Base-by-base conservation (phyloP, 2,329 filamentous ascomycete species). In the Myrmaecium sp. region DNA sequence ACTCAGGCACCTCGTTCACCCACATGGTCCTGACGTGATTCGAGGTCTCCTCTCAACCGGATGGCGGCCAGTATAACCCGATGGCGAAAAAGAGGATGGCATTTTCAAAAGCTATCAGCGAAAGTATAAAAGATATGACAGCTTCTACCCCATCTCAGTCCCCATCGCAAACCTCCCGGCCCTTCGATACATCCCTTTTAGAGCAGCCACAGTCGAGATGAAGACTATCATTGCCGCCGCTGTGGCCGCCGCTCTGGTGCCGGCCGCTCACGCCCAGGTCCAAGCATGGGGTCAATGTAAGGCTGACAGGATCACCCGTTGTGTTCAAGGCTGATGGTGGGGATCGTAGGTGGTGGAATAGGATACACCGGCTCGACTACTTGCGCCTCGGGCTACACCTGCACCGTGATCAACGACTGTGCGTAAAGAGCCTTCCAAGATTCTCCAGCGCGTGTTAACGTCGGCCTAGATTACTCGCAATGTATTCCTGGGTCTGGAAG, bases 381-480 rank as follows among this genome's bases (percentile, higher is more conserved):
- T 16, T 39, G 38, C 21, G 38, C 34, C 8, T 32, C 37, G 12
- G 34, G 36, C 14, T 28, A 28, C 14, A 27, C 26, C 11, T 40
- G 37, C 23, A 26, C 29, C 12, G 33, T 27, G 21, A 17, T 34
- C 25, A 38, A 37, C 17, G 36, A 38, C 15, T 38, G 35, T 40
- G 14, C 27, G 34, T 27, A 11, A 11, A 7, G 4, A 17, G 9
- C 12, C 13, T 23, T 12, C 30, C 11, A 19, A 27, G 21, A 39
- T 19, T 23, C 38, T 21, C 21, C 38, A 14, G 30, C 36, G n/a
- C 34, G 34, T 28, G 34, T 35, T 11, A 23, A 23, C 11, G 21
- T 8, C n/a, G n/a, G 8, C 26, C 36, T 19, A 36, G 38, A 35
- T 38, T 43, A 27, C 41, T 43, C 29, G 23, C 37, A 40, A 13